These are phyloP conservation scores for Hyphopichia pseudoburtonii DNA, from an alignment of 1,139 yeast genomes.

Conservation along the genomic window DNA sequence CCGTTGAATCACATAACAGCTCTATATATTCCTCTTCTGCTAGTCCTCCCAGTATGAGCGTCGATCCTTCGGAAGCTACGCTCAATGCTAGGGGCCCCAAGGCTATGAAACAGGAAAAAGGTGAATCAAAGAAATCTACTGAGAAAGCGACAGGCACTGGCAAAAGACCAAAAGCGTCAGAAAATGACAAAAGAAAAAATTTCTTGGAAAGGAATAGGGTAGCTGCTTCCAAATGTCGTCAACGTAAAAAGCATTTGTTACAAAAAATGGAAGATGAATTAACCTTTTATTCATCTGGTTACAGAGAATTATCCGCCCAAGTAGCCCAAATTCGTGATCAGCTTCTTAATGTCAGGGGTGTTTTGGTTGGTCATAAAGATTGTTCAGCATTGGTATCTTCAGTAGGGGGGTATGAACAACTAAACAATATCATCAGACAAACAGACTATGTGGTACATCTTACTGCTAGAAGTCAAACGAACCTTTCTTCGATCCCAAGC, in stretches of 20 bases:
- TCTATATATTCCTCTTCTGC: background rate
- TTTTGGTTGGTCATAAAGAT: constrained; percentile 38
- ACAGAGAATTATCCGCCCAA: constrained; percentile 63
- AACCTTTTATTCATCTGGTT: constrained; percentile 67
- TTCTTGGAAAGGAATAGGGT: constrained; percentile 89
- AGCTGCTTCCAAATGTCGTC: constrained; percentile 95
- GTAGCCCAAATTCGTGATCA: constrained; percentile 60
- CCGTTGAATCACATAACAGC: background rate
- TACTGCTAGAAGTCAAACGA: constrained; percentile 17
- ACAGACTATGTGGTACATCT: constrained; percentile 28
- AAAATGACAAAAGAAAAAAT: constrained; percentile 66
- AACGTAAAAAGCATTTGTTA: constrained; percentile 87
- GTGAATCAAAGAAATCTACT: constrained; percentile 6
- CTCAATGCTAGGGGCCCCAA: background rate
- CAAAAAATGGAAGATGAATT: constrained; percentile 79
- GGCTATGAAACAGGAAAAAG: background rate
- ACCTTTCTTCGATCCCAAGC: constrained; percentile 28
- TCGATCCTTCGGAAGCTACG: background rate
- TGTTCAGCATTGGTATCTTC: constrained; percentile 34
- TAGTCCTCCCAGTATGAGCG: background rate
- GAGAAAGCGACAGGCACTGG: background rate
- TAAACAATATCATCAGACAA: constrained; percentile 33
- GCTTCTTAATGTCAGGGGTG: constrained; percentile 49
- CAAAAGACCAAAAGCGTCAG: constrained; percentile 8
- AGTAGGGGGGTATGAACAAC: constrained; percentile 39